phyloP scores from a whole-genome alignment of 345 rosid species.

The Cochlearia excelsa region DNA sequence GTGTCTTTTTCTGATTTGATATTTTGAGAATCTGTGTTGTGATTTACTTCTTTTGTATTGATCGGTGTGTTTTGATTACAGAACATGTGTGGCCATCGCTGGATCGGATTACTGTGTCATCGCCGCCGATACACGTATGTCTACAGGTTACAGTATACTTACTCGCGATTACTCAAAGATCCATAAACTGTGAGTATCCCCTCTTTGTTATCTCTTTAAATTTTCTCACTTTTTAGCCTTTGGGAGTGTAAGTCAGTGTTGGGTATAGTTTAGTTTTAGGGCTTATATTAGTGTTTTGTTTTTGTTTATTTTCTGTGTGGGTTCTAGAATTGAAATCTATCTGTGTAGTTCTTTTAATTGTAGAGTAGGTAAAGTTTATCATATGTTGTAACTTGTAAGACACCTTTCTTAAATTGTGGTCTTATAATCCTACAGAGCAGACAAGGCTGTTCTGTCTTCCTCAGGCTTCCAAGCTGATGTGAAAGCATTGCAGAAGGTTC shows the following conservation, averaged over 20 bases:
- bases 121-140: conserved; percentile 98
- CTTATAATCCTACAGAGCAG: conserved; percentile 53
- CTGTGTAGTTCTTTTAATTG: background rate
- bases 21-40: background rate
- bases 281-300: conserved; percentile 15
- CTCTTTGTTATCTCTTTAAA: background rate
- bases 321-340: too few relatives aligned
- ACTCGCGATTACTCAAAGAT: conserved; percentile 91
- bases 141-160: conserved; percentile 85
- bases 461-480: conserved; percentile 99
- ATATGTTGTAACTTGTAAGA: background rate
- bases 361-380: background rate
- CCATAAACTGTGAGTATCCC: conserved; percentile 54
- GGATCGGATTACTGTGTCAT: conserved; percentile 93
- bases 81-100: conserved; percentile 90
- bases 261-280: conserved; percentile 4
- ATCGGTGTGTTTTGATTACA: conserved; percentile 24
- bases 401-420: background rate
- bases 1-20: background rate
- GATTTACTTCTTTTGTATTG: background rate
- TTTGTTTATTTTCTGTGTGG: too few relatives aligned
- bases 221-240: background rate
- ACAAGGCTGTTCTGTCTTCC: conserved; percentile 78
- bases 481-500: conserved; percentile 79
- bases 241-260: background rate